A percentile compares a stretch with the other conserved stretches of the same genome.
Conservation (phyloP, 805 yeast genomes). For the Jamesozyma rosinii region DNA sequence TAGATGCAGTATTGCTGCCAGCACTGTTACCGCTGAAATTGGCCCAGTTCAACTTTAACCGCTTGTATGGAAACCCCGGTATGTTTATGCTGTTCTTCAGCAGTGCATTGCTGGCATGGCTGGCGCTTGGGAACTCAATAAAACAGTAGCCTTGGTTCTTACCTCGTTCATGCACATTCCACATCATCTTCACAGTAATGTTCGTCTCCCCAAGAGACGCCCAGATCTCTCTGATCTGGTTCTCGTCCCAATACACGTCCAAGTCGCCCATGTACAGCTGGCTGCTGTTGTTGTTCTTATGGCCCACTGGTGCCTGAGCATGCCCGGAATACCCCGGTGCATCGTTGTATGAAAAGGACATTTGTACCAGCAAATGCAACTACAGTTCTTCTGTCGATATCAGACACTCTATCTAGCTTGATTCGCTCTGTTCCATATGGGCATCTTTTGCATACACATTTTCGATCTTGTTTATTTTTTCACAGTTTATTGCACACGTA, state of each 20-base stretch:
- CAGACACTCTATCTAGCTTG: neutral
- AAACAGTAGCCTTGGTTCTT: constrained; percentile 72
- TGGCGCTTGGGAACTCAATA: constrained; percentile 55
- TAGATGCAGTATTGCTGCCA: constrained; percentile 61
- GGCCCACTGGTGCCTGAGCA: neutral
- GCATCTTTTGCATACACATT: no score
- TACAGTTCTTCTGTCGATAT: neutral
- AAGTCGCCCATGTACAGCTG: constrained; percentile 84
- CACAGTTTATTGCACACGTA: no score
- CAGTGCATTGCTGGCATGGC: constrained; percentile 57
- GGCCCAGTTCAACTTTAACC: constrained; percentile 75
- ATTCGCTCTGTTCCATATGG: no score
- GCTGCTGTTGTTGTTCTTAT: constrained; percentile 5
- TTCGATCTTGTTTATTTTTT: constrained; percentile 1
- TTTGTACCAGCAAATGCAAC: constrained; percentile 13
- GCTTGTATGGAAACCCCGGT: constrained; percentile 46
- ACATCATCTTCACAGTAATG: constrained; percentile 58
- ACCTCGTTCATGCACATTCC: constrained; percentile 33
- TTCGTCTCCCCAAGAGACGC: constrained; percentile 49
- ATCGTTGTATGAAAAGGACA: constrained; percentile 9
- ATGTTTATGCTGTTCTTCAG: constrained; percentile 58
- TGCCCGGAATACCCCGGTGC: neutral
- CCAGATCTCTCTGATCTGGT: constrained; percentile 61
- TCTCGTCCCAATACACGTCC: constrained; percentile 78
- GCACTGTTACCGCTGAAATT: constrained; percentile 22